Evolutionary conservation across 2,329 filamentous ascomycete species (phyloP), one percentile per base, ranked within the genome.

Genomic region (Cladophialophora yegresii): DNA sequence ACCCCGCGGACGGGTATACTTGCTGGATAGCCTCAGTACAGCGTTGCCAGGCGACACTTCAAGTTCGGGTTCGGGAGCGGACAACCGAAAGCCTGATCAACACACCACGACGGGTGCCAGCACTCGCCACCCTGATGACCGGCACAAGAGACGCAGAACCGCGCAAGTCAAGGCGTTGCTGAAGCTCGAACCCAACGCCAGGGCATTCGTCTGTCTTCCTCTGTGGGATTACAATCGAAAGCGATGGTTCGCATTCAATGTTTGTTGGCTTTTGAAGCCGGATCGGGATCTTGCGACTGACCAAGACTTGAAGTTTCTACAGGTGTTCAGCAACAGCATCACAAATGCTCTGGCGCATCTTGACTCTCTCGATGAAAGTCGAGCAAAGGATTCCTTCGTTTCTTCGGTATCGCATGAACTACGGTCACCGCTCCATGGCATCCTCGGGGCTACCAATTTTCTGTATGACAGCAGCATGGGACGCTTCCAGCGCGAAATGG

Each of bases 241-340:
- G 20, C 64, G 73, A 2, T 76, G 74, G 70, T 75, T 73, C 54
- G 72, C 75, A 0, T 71, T 72, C 2, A 65, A 61, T 4, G 51
- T 76, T 13, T 68, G 68, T 2, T 77, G 74, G 74, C 72, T 72
- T 2, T 71, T 70, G 13, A 65, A 67, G 16, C 73, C 72, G 0
- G 65, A 66, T 8, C 72, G 71, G 20, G 66, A 73, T 8, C 70
- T 75, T 22, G 72, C 69, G 0, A 49, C 68, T 2, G 71, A 71
- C 3, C 71, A 71, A 12, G 75, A 77, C 36, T 61, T 77, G 2
- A 68, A 67, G 0, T 76, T 72, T 50, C 50, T 75, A 22, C 70
- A 67, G 5, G 71, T 74, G 0, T 79, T 79, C 63, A 75, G 76
- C 9, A 76, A 75, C 2, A 78, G 75, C n/a, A 75, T 79, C 4